phyloP scores from a whole-genome alignment of 208 protist species.

The Acanthamoeba sp. region DNA sequence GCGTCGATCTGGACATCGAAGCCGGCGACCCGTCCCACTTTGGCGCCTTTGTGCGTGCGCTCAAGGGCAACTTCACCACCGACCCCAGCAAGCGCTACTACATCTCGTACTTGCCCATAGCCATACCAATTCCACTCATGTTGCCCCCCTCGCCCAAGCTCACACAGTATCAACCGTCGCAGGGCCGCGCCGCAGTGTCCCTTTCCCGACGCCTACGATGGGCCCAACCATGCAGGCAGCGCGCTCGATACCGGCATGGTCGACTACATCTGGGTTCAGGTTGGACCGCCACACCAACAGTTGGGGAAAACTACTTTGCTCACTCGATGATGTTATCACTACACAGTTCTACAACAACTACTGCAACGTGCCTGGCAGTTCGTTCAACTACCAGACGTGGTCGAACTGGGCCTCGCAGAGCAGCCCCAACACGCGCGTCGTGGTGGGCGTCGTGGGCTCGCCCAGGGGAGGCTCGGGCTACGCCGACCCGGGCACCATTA shows the following conservation, averaged over 20 bases:
- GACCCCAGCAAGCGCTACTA: conserved; percentile 38
- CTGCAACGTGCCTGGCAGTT: conserved; percentile 64
- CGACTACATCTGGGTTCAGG: conserved; percentile 77
- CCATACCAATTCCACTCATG: no score
- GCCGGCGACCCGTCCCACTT: conserved; percentile 64
- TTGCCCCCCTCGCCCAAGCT: no score
- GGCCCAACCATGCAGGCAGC: neutral
- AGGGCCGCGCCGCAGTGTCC: conserved; percentile 78
- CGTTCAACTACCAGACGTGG: conserved; percentile 64
- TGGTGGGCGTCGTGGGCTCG: conserved; percentile 57
- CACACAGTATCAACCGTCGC: neutral
- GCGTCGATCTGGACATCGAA: conserved; percentile 80
- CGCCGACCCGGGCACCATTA: neutral
- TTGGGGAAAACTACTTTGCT: no score
- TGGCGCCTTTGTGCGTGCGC: conserved; percentile 27
- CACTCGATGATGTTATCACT: no score
- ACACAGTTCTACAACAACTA: conserved; percentile 41
- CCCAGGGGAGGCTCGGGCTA: conserved; percentile 57
- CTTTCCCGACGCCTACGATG: conserved; percentile 78
- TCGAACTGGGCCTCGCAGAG: conserved; percentile 27
- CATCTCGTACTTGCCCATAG: conserved; percentile 16
- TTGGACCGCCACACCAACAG: no score
- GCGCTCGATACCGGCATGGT: conserved; percentile 48
- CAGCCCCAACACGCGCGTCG: conserved; percentile 3
- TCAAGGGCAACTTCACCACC: neutral